Evolutionary conservation across 805 yeast species (phyloP).

Genomic region (Kluyveromyces nonfermentans): DNA sequence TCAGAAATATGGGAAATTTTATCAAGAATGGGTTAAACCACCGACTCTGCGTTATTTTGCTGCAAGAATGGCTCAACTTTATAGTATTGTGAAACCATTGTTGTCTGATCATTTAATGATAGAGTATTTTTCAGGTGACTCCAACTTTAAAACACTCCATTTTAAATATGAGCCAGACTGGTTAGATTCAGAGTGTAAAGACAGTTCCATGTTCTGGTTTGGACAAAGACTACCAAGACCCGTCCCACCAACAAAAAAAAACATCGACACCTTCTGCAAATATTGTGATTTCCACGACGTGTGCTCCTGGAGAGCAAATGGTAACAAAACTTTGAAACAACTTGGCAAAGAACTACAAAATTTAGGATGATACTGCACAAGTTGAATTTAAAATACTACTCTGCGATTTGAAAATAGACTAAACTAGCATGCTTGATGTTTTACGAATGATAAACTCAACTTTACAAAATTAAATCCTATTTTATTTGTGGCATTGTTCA

Average conservation of each 20-base stretch:
- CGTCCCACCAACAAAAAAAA: conserved; percentile 28
- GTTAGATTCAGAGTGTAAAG: conserved; percentile 24
- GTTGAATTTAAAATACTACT: background rate
- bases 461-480: no score
- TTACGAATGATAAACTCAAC: no score
- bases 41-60: conserved; percentile 50
- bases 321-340: conserved; percentile 9
- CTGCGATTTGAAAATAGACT: background rate
- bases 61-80: conserved; percentile 42
- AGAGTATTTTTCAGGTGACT: conserved; percentile 43
- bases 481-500: no score
- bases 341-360: conserved; percentile 11
- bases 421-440: no score
- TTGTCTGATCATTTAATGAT: conserved; percentile 34
- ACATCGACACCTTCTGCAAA: conserved; percentile 37
- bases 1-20: conserved; percentile 24
- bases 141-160: conserved; percentile 33
- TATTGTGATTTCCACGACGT: conserved; percentile 43
- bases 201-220: conserved; percentile 45
- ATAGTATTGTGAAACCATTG: conserved; percentile 19
- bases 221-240: conserved; percentile 45
- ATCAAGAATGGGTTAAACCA: conserved; percentile 41
- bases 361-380: background rate
- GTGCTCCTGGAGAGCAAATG: conserved; percentile 33
- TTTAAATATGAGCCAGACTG: conserved; percentile 31